Evolutionary conservation across 2,329 filamentous ascomycete genomes (phyloP).

Genomic region (Davidsoniella virescens): DNA sequence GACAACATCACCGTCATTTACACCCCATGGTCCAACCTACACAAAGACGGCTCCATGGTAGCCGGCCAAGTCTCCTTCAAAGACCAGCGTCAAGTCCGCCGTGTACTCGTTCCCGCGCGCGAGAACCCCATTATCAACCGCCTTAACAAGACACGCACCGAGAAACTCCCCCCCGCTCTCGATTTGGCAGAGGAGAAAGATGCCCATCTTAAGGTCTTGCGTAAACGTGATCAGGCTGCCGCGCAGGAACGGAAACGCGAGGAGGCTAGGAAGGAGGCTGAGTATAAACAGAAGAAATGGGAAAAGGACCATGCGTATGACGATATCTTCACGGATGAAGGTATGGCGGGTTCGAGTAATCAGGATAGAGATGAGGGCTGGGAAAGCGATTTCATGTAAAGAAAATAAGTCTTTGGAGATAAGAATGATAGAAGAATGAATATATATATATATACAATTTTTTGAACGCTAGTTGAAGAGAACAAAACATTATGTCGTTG

Average conservation of each 20-base stretch:
- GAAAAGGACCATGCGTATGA: conserved; percentile 98
- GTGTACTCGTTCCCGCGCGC: conserved; percentile 59
- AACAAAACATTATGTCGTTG: background rate
- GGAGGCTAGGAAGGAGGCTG: conserved; percentile 54
- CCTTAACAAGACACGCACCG: conserved; percentile 91
- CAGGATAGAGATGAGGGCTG: conserved; percentile 64
- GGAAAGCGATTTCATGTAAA: conserved; percentile 82
- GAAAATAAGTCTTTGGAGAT: conserved; percentile 15
- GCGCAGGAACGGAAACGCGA: conserved; percentile 54
- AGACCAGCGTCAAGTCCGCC: conserved; percentile 70
- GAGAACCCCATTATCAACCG: conserved; percentile 90
- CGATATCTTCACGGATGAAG: conserved; percentile 72
- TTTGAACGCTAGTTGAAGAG: background rate
- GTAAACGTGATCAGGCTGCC: conserved; percentile 52
- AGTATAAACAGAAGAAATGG: conserved; percentile 78
- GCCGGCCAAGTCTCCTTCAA: conserved; percentile 91
- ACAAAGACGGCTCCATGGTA: conserved; percentile 92
- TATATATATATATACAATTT: background rate
- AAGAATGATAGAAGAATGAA: background rate
- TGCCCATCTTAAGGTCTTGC: conserved; percentile 52
- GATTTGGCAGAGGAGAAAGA: conserved; percentile 73
- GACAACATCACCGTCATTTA: conserved; percentile 95
- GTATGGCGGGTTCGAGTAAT: conserved; percentile 63
- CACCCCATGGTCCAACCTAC: conserved; percentile 91
- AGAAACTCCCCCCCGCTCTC: conserved; percentile 48